phyloP scores from a whole-genome alignment of 129 eudicot species.

The Tagetes patula region DNA sequence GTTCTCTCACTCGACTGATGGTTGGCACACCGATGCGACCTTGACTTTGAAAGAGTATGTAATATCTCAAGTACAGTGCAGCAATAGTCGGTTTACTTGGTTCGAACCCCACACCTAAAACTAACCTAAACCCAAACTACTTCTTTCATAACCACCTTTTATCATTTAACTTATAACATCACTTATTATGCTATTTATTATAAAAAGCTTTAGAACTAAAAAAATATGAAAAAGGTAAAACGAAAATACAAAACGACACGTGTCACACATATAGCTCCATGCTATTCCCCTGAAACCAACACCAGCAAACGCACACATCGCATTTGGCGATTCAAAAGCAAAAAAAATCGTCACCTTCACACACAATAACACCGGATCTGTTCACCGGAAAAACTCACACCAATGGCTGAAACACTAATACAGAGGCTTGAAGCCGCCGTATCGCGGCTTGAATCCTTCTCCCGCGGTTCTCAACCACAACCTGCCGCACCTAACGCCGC shows the following conservation, averaged over 20 bases:
- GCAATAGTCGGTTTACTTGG: too few relatives aligned
- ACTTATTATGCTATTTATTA: too few relatives aligned
- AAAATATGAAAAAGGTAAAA: neutral
- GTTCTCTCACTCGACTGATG: too few relatives aligned
- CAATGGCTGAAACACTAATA: slow-evolving; percentile 74
- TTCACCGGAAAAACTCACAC: neutral
- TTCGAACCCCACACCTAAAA: too few relatives aligned
- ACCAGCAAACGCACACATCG: slow-evolving; percentile 28
- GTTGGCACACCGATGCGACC: too few relatives aligned
- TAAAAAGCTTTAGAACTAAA: too few relatives aligned
- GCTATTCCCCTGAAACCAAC: slow-evolving; percentile 27
- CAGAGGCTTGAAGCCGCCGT: slow-evolving; percentile 81
- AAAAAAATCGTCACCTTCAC: slow-evolving; percentile 25
- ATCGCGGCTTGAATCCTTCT: slow-evolving; percentile 68
- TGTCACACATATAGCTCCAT: slow-evolving; percentile 19
- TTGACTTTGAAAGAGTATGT: too few relatives aligned
- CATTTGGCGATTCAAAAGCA: slow-evolving; percentile 36
- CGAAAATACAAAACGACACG: slow-evolving; percentile 17
- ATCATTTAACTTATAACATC: too few relatives aligned
- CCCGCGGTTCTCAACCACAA: slow-evolving; percentile 42
- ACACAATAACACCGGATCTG: slow-evolving; percentile 44
- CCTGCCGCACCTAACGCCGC: slow-evolving; percentile 35
- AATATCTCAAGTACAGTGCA: too few relatives aligned
- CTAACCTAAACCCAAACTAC: too few relatives aligned
- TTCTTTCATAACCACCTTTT: too few relatives aligned